A percentile compares a stretch with the other conserved stretches of the same genome.
Evolutionary conservation across 1,284 basidiomycete genomes (phyloP).

Genomic region (Ceratobasidium theobromae): DNA sequence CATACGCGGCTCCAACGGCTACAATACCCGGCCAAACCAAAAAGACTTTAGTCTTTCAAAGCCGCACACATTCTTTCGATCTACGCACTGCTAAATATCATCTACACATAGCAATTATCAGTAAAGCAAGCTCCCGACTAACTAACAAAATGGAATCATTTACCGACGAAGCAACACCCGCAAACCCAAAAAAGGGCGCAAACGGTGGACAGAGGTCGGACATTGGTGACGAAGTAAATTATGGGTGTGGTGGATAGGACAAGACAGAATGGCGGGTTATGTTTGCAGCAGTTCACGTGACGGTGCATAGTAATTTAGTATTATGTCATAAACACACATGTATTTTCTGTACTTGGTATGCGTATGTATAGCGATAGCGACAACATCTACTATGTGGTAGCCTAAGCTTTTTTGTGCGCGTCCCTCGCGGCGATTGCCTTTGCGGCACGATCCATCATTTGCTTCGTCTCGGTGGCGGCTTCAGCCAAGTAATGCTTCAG

Average conservation of each 20-base stretch:
- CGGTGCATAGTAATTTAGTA: too few species aligned
- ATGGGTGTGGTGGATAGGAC: neutral
- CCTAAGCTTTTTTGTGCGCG: neutral
- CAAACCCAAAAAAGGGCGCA: conserved; percentile 84
- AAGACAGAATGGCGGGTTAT: neutral
- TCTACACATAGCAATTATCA: conserved; percentile 49
- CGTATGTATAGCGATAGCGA: neutral
- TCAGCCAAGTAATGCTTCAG: conserved; percentile 73
- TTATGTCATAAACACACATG: neutral
- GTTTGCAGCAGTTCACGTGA: neutral
- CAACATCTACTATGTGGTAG: neutral
- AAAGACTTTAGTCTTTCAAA: neutral
- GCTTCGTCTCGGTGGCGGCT: conserved; percentile 73
- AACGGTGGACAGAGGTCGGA: conserved; percentile 65
- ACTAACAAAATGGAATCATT: conserved; percentile 41
- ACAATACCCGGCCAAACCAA: neutral
- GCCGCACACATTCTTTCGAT: neutral
- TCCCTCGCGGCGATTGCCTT: conserved; percentile 32
- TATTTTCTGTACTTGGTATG: neutral
- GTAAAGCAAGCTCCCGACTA: neutral
- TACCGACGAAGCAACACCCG: conserved; percentile 78
- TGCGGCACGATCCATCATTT: conserved; percentile 71
- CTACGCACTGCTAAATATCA: conserved; percentile 81
- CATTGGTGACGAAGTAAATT: too few species aligned
- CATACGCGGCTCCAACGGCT: conserved; percentile 92